These are phyloP conservation scores for Dictyostelium purpureum DNA, from an alignment of 78 protist species.

Conservation along the genomic window DNA sequence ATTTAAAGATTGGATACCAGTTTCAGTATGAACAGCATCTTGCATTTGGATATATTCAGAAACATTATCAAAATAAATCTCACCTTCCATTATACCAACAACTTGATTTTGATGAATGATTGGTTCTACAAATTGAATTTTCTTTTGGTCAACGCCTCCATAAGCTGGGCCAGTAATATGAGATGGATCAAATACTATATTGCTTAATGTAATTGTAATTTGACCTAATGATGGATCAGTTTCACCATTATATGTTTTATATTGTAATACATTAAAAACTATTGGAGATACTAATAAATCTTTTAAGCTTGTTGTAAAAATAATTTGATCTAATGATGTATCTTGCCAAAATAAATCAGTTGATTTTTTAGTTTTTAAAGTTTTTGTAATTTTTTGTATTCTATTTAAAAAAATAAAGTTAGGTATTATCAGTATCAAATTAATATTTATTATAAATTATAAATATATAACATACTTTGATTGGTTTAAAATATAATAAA, in stretches of 20 bases:
- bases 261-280: slow-evolving; percentile 9
- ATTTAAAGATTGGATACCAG: slow-evolving; percentile 49
- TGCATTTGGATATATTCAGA: slow-evolving; percentile 29
- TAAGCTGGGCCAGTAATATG: background rate
- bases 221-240: slow-evolving; percentile 43
- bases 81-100: slow-evolving; percentile 69
- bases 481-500: background rate
- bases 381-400: background rate
- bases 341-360: slow-evolving; percentile 15
- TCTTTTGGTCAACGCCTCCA: slow-evolving; percentile 13
- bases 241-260: background rate
- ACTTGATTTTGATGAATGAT: slow-evolving; percentile 24
- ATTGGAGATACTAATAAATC: slow-evolving; percentile 23
- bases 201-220: background rate
- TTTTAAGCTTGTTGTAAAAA: background rate
- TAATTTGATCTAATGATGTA: slow-evolving; percentile 1
- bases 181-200: background rate
- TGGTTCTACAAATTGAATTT: slow-evolving; percentile 47
- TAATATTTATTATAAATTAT: background rate
- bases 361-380: slow-evolving; percentile 23
- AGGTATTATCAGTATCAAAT: background rate
- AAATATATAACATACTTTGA: background rate
- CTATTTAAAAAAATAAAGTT: background rate
- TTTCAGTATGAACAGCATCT: slow-evolving; percentile 45
- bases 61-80: slow-evolving; percentile 40